phyloP scores from a whole-genome alignment of 2,329 filamentous ascomycete genomes.

The Ceratocystiopsis minuta region DNA sequence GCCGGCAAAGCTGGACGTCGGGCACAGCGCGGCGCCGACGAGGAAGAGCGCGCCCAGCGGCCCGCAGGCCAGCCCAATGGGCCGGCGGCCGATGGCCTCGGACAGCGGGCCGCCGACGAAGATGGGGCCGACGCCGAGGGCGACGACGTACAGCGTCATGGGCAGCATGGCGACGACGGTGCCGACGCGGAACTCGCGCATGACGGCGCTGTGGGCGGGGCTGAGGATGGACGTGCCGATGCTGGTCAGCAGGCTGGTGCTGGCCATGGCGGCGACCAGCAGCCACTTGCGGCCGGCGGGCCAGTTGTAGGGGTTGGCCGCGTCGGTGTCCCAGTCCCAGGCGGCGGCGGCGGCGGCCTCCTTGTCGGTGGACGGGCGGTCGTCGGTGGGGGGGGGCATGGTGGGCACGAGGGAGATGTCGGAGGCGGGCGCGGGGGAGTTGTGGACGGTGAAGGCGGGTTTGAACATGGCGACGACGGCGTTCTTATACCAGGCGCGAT shows the following conservation, averaged over 20 bases:
- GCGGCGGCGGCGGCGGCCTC: no score
- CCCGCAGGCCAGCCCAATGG: slow-evolving; percentile 29
- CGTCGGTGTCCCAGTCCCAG: slow-evolving; percentile 20
- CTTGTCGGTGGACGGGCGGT: no score
- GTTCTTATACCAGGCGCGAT: no score
- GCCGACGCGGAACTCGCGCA: slow-evolving; percentile 33
- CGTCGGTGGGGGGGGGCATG: no score
- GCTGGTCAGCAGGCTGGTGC: slow-evolving; percentile 28
- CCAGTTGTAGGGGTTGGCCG: slow-evolving; percentile 35
- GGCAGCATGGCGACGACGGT: slow-evolving; percentile 39
- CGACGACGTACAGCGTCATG: slow-evolving; percentile 40
- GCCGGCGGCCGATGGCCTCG: slow-evolving; percentile 36
- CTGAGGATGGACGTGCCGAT: slow-evolving; percentile 36
- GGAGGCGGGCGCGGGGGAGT: no score
- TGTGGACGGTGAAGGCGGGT: no score
- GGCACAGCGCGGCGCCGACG: slow-evolving; percentile 32
- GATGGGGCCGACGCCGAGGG: slow-evolving; percentile 40
- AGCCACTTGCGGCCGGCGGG: slow-evolving; percentile 21
- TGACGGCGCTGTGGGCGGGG: slow-evolving; percentile 26
- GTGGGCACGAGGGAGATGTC: no score
- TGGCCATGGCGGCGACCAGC: slow-evolving; percentile 20
- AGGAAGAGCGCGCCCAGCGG: slow-evolving; percentile 35
- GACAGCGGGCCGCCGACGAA: slow-evolving; percentile 39
- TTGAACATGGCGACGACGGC: no score
- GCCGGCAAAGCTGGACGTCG: slow-evolving; percentile 23